Evolutionary conservation across 306 rosid genomes (phyloP).

Genomic region (Glycine tomentella): DNA sequence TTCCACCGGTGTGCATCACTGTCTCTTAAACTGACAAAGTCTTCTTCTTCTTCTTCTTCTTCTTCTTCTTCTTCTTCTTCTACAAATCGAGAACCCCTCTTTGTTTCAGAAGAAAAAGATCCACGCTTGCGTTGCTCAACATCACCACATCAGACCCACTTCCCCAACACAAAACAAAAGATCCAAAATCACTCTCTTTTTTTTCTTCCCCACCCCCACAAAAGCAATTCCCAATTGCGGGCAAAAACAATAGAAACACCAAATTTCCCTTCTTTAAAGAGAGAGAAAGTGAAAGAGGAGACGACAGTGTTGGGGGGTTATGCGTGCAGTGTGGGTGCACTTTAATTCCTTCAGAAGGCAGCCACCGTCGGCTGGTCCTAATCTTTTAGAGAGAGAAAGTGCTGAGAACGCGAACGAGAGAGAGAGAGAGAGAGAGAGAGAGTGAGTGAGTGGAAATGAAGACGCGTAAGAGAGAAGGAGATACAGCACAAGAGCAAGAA

Average conservation of each 20-base stretch:
- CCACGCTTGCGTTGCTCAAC: constrained; percentile 52
- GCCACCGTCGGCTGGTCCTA: constrained; percentile 61
- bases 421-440: constrained; percentile 24
- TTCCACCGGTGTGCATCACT: constrained; percentile 87
- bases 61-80: neutral
- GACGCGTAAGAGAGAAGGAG: constrained; percentile 86
- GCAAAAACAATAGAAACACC: neutral
- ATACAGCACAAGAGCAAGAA: constrained; percentile 42
- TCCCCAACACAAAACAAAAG: constrained; percentile 34
- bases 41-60: neutral
- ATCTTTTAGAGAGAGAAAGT: constrained; percentile 47
- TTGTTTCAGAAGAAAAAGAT: constrained; percentile 47
- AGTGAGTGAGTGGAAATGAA: constrained; percentile 49
- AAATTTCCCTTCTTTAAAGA: neutral
- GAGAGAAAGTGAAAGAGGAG: no score
- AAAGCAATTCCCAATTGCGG: constrained; percentile 30
- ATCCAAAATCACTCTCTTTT: constrained; percentile 40
- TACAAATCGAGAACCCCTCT: constrained; percentile 36
- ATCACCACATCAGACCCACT: constrained; percentile 23
- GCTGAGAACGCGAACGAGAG: neutral
- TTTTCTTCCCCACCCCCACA: neutral
- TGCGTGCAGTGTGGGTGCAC: constrained; percentile 16
- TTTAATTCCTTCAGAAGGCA: constrained; percentile 57
- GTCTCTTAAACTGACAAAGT: constrained; percentile 1
- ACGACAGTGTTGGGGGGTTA: neutral